Evolutionary conservation across 257 asterid genomes (phyloP).

Genomic region (Nemophila menziesii): DNA sequence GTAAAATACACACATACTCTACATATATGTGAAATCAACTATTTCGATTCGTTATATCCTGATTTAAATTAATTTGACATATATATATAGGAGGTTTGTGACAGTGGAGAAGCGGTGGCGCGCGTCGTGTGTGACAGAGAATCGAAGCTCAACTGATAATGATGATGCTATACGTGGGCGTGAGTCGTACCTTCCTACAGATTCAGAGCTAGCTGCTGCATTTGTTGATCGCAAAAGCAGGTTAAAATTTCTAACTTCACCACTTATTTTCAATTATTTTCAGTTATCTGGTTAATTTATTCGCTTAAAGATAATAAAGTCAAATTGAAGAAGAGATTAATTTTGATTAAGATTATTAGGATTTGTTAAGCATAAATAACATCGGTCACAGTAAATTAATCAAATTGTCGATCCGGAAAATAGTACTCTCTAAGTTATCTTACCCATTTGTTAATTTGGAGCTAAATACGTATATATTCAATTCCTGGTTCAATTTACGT

Average conservation of each 20-base stretch:
- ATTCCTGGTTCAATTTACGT: not conserved
- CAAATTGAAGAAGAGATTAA: too few species aligned
- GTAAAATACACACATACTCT: slow-evolving; percentile 16
- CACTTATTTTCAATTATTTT: not conserved
- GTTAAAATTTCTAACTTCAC: slow-evolving; percentile 14
- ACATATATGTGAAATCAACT: too few species aligned
- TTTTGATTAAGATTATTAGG: too few species aligned
- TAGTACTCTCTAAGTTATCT: too few species aligned
- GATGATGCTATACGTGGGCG: slow-evolving; percentile 18
- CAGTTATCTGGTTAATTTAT: not conserved
- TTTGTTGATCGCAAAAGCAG: slow-evolving; percentile 67
- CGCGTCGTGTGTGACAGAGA: slow-evolving; percentile 41
- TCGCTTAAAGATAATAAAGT: not conserved
- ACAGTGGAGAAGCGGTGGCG: slow-evolving; percentile 97
- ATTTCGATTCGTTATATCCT: not conserved
- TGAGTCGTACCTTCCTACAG: slow-evolving; percentile 37
- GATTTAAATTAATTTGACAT: not conserved
- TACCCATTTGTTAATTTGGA: too few species aligned
- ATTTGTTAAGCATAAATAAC: too few species aligned
- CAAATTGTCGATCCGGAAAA: too few species aligned
- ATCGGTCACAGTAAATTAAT: too few species aligned
- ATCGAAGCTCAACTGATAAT: slow-evolving; percentile 7
- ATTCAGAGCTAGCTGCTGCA: slow-evolving; percentile 64
- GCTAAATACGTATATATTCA: not conserved
- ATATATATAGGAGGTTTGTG: slow-evolving; percentile 59